Conservation (phyloP, 2,329 filamentous ascomycete species). For the Trichoderma polysporum region DNA sequence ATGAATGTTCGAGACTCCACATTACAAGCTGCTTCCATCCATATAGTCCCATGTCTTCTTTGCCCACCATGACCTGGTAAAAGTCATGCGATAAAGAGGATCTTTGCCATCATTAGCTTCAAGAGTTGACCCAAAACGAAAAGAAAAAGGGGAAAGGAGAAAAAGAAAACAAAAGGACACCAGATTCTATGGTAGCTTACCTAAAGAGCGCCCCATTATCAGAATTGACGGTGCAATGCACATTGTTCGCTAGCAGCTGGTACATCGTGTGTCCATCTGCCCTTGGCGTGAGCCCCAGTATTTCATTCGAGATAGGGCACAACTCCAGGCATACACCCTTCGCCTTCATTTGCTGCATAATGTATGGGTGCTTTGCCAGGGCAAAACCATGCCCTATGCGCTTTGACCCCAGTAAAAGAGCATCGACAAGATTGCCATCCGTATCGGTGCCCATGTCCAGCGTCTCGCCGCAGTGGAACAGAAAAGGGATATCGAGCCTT, state of each 20-base stretch:
- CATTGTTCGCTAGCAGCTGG: slow-evolving; percentile 65
- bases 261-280: slow-evolving; percentile 67
- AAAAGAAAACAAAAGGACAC: too few relatives aligned
- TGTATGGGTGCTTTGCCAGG: slow-evolving; percentile 62
- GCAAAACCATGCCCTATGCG: slow-evolving; percentile 75
- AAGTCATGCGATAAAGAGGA: slow-evolving; percentile 74
- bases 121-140: background rate
- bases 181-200: slow-evolving; percentile 46
- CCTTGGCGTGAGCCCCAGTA: slow-evolving; percentile 66
- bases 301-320: slow-evolving; percentile 76
- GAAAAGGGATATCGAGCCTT: slow-evolving; percentile 62
- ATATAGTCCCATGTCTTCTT: slow-evolving; percentile 63
- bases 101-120: slow-evolving; percentile 29
- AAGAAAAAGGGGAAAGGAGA: background rate
- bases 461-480: slow-evolving; percentile 77
- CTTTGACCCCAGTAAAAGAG: slow-evolving; percentile 63
- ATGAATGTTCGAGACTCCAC: slow-evolving; percentile 64
- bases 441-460: slow-evolving; percentile 63
- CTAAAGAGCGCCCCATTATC: slow-evolving; percentile 74
- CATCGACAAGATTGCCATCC: slow-evolving; percentile 69
- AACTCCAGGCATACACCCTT: slow-evolving; percentile 69
- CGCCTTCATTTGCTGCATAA: slow-evolving; percentile 65
- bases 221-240: slow-evolving; percentile 72
- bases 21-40: slow-evolving; percentile 68
- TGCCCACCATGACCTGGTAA: slow-evolving; percentile 72